phyloP scores from a whole-genome alignment of 345 rosid species.

The Alliaria petiolata region DNA sequence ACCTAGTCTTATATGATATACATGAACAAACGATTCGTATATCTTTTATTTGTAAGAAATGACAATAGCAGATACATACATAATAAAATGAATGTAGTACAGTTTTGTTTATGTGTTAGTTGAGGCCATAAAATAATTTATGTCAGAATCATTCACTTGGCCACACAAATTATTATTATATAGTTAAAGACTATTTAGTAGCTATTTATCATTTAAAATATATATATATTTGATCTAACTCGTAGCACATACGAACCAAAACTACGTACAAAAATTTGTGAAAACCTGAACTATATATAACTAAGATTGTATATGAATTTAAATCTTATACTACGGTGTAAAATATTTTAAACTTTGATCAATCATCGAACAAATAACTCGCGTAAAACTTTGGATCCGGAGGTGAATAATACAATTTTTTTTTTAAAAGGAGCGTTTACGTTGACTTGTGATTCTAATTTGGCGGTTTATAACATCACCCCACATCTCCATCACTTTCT shows the following conservation, averaged over 20 bases:
- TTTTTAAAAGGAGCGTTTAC: background rate
- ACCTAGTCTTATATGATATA: too few species aligned
- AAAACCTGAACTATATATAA: background rate
- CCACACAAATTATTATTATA: too few species aligned
- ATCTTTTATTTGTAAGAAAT: background rate
- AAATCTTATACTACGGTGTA: background rate
- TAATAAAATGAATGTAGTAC: background rate
- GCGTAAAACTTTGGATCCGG: background rate
- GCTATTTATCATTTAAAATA: too few species aligned
- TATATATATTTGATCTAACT: too few species aligned
- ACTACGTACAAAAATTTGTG: background rate
- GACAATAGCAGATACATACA: background rate
- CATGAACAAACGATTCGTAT: background rate
- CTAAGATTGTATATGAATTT: background rate
- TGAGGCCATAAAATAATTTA: background rate
- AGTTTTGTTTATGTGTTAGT: background rate
- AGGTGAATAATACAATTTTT: background rate
- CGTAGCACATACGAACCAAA: background rate
- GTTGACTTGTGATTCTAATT: constrained; percentile 14
- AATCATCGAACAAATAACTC: background rate
- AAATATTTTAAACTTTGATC: background rate
- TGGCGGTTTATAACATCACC: constrained; percentile 5
- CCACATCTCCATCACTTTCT: constrained; percentile 21
- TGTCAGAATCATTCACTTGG: background rate
- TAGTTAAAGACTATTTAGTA: too few species aligned